Evolutionary conservation across 495 filamentous ascomycete species (phyloP).

Genomic region (Neurospora pannonica): DNA sequence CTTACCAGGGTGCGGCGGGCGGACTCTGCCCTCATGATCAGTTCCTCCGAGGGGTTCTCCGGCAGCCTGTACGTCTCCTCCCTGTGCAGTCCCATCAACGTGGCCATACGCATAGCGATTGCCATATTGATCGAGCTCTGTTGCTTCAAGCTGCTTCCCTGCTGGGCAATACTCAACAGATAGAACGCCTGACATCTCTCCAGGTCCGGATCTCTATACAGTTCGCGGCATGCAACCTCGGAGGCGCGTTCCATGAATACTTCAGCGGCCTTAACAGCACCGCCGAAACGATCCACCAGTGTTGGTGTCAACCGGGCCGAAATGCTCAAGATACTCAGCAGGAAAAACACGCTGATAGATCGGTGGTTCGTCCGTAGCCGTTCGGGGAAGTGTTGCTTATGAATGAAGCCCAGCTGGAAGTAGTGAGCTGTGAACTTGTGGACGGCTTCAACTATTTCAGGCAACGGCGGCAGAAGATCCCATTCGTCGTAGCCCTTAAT

Average conservation of each 20-base stretch:
- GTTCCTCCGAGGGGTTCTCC: constrained; percentile 24
- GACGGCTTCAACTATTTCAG: constrained; percentile 34
- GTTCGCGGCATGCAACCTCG: constrained; percentile 32
- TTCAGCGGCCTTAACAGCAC: constrained; percentile 34
- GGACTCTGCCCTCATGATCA: constrained; percentile 34
- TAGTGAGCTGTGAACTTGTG: constrained; percentile 36
- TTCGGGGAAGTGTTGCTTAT: constrained; percentile 37
- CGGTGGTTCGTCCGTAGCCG: constrained; percentile 29
- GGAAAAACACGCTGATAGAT: constrained; percentile 37
- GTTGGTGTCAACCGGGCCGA: constrained; percentile 38
- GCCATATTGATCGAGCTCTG: constrained; percentile 44
- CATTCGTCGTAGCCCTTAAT: constrained; percentile 28
- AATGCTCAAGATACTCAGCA: constrained; percentile 38
- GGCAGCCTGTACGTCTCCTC: constrained; percentile 38
- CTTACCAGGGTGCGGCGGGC: constrained; percentile 39
- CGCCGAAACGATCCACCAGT: constrained; percentile 33
- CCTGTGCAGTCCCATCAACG: constrained; percentile 39
- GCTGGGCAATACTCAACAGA: constrained; percentile 42
- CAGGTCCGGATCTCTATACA: constrained; percentile 39
- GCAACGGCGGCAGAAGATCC: constrained; percentile 34
- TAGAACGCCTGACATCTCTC: constrained; percentile 45
- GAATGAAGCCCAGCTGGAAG: constrained; percentile 44
- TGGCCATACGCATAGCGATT: constrained; percentile 42
- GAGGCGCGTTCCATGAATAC: constrained; percentile 40
- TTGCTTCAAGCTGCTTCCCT: constrained; percentile 37